Base-by-base conservation (phyloP, 2,329 filamentous ascomycete genomes). In the Akanthomyces muscarius region DNA sequence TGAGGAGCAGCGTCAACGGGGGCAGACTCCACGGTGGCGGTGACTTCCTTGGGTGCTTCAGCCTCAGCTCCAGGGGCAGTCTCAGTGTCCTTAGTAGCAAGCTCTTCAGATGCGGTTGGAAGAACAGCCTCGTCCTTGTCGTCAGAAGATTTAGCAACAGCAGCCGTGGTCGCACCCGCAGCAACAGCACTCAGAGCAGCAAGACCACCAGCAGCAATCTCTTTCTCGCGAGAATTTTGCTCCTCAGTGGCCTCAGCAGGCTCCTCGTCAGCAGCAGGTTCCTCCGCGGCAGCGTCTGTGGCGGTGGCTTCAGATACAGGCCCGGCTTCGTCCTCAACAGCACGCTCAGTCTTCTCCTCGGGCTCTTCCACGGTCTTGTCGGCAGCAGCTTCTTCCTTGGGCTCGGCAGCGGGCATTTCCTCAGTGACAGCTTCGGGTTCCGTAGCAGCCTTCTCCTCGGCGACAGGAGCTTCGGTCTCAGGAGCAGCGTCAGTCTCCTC, bases 21-120 rank as follows among this genome's bases (percentile, higher is more conserved):
- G 4, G 25, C 36, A 61, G 47, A 6, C 33, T 45, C 36, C 11
- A 44, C 41, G 25, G 28, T 18, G 4, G n/a, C 36, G 1, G 25
- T 13, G 28, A 36, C 53, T 13, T 51, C 21, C 38, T 65, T 58
- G 36, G 41, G 36, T 38, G 58, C 28, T 30, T 30, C 63, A 36
- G 61, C 28, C 54, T 66, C 62, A 50, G 65, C 28, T 36, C 8
- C 63, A 45, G 42, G 5, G n/a, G 51, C 64, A 33, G 62, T 30
- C 13, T 36, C 33, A 11, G 28, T 30, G 4, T 30, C 28, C 2
- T 30, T 30, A 6, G 28, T 30, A 30, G 28, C 28, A 30, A 30
- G 28, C 6, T 30, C 33, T 23, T 55, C 53, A 54, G 51, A n/a
- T 6, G 30, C 16, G 16, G 59, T 25, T n/a, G 54, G 63, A 56